Evolutionary conservation across 2,329 filamentous ascomycete species (phyloP), one percentile per base, ranked within the genome.

Genomic region (Hypocreales sp.): DNA sequence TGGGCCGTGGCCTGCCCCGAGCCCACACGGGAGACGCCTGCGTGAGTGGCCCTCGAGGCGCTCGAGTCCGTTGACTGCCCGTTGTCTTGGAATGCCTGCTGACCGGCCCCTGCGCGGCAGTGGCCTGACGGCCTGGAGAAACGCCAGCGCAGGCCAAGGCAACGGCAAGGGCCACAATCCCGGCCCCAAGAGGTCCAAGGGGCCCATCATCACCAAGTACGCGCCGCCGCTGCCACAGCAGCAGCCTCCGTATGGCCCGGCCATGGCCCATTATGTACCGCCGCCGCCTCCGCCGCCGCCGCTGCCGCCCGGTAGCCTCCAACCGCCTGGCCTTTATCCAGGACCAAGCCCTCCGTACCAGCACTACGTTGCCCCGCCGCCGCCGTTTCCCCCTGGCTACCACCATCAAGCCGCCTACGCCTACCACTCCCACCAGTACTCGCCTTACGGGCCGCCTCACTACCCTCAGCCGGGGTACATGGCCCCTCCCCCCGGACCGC

Each of bases 1-100:
- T 68, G 62, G 52, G 50, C 61, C 9, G 47, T 67, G 28, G 61
- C 61, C 26, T 71, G 65, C 40, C 64, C 62, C 7, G 58, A 66
- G 32, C 55, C 59, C 14, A 61, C 58, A 15, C 49, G 61, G 34
- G 44, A 49, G 36, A 53, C 56, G 24, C 60, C 60, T 36, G 58
- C 56, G 65, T 69, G 56, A 61, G 20, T n/a, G 9, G 18, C 15
- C n/a, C n/a, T n/a, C n/a, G n/a, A n/a, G n/a, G n/a, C n/a, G n/a
- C n/a, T n/a, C n/a, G n/a, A n/a, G n/a, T n/a, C 7, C 25, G 3
- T 13, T 14, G 14, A 10, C 5, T n/a, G n/a, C 11, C 21, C n/a
- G 5, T 12, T 20, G 9, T 16, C 7, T 14, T 15, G 16, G 14
- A 15, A 18, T 26, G 26, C 22, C 25, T 25, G 23, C 28, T 32